Percentiles rank a stretch among this genome's conserved stretches.
Evolutionary conservation across 495 filamentous ascomycete species (phyloP).

Genomic region (Annulohypoxylon nitens): DNA sequence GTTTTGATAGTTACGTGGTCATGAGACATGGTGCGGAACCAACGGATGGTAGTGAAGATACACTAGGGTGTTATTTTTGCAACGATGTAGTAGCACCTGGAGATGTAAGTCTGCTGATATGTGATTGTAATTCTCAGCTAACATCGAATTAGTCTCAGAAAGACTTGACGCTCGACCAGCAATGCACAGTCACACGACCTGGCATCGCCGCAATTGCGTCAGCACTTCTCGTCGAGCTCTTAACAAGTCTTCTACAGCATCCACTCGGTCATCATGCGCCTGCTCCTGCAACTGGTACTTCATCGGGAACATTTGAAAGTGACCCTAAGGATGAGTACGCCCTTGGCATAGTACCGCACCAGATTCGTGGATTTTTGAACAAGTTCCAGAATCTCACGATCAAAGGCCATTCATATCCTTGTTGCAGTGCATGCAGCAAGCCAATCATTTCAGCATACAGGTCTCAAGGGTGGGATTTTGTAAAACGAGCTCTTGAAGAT

Average conservation of each 20-base stretch:
- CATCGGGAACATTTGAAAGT: conserved; percentile 61
- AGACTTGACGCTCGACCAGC: conserved; percentile 94
- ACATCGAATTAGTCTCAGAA: conserved; percentile 80
- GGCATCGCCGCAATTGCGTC: conserved; percentile 93
- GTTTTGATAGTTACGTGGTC: conserved; percentile 96
- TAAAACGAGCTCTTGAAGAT: conserved; percentile 86
- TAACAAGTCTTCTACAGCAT: conserved; percentile 91
- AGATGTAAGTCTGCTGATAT: conserved; percentile 75
- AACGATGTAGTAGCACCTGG: conserved; percentile 96
- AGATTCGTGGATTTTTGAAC: conserved; percentile 91
- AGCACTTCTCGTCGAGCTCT: conserved; percentile 88
- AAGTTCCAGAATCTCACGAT: conserved; percentile 87
- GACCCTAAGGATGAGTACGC: conserved; percentile 73
- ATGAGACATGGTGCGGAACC: conserved; percentile 87
- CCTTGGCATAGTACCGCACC: conserved; percentile 89
- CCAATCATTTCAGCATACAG: conserved; percentile 79
- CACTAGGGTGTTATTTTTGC: conserved; percentile 97
- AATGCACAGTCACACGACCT: conserved; percentile 96
- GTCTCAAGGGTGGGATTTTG: conserved; percentile 85
- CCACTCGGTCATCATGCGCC: conserved; percentile 73
- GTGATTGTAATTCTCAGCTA: conserved; percentile 49
- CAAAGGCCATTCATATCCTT: conserved; percentile 84
- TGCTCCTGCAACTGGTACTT: conserved; percentile 53
- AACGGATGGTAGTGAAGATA: conserved; percentile 65
- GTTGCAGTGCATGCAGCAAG: conserved; percentile 91